Evolutionary conservation across 1,139 yeast genomes (phyloP).

Genomic region (Pichia sp.): DNA sequence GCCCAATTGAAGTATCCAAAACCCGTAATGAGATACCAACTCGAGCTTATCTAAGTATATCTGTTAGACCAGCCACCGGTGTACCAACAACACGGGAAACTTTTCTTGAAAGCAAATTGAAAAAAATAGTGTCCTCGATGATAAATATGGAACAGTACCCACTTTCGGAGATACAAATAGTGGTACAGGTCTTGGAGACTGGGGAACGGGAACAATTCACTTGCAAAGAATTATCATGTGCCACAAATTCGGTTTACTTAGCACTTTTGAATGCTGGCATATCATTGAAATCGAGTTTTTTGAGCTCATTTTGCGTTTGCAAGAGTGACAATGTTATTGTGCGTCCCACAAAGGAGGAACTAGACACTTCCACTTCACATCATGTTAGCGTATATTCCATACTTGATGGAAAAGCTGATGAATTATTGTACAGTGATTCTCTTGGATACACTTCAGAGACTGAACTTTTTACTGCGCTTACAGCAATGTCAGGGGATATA

Average conservation of each 20-base stretch:
- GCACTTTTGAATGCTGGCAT: conserved; percentile 81
- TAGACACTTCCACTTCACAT: conserved; percentile 45
- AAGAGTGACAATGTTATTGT: conserved; percentile 33
- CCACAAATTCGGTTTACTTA: conserved; percentile 61
- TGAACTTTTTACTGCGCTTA: conserved; percentile 47
- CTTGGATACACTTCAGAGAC: conserved; percentile 62
- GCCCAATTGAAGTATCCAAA: conserved; percentile 80
- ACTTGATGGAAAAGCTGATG: conserved; percentile 45
- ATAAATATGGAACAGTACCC: conserved; percentile 72
- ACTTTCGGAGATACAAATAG: conserved; percentile 78
- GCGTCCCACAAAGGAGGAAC: conserved; percentile 42
- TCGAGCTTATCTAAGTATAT: conserved; percentile 71
- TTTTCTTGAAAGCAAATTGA: conserved; percentile 64
- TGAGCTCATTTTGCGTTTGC: conserved; percentile 48
- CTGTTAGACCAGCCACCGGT: conserved; percentile 75
- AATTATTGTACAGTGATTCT: conserved; percentile 65
- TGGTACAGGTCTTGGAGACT: conserved; percentile 67
- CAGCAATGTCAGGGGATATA: conserved; percentile 45
- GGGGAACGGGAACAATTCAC: conserved; percentile 36
- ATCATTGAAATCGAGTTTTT: conserved; percentile 58
- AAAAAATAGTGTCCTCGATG: conserved; percentile 56
- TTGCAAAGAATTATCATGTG: conserved; percentile 51
- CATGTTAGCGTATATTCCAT: conserved; percentile 68
- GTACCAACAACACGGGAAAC: conserved; percentile 75
- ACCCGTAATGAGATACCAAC: conserved; percentile 82